phyloP scores from a whole-genome alignment of 306 rosid species.

The Prinsepia uniflora region DNA sequence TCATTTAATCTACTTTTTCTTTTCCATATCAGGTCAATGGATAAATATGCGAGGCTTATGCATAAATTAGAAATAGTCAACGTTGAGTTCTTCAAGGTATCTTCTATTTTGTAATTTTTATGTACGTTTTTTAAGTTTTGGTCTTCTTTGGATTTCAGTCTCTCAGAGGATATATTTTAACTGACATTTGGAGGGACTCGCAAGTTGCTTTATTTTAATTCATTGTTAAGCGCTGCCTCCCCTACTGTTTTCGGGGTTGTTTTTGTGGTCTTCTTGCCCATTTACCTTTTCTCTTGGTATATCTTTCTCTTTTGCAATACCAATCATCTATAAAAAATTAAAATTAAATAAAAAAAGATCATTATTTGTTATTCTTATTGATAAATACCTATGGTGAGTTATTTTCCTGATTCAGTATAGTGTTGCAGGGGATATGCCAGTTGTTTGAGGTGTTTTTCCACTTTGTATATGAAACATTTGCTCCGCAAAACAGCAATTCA shows the following conservation, averaged over 20 bases:
- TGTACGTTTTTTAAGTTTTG: constrained; percentile 1
- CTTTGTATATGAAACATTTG: constrained; percentile 76
- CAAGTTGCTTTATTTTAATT: too few relatives aligned
- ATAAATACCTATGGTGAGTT: constrained; percentile 15
- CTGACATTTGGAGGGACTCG: too few relatives aligned
- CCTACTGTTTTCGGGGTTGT: too few relatives aligned
- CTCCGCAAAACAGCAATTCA: constrained; percentile 59
- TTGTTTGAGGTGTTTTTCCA: constrained; percentile 77
- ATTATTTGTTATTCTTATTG: constrained; percentile 5
- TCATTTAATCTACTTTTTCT: constrained; percentile 28
- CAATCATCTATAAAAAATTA: too few relatives aligned
- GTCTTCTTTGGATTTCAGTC: neutral
- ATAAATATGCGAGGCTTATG: constrained; percentile 97
- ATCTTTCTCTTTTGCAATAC: too few relatives aligned
- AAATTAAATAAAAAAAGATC: too few relatives aligned
- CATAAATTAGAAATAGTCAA: constrained; percentile 81
- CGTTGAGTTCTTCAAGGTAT: constrained; percentile 88
- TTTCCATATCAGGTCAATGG: constrained; percentile 76
- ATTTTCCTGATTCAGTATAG: constrained; percentile 58
- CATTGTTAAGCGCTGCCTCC: neutral
- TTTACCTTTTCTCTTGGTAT: too few relatives aligned
- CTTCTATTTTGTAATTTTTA: constrained; percentile 23
- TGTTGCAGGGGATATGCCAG: constrained; percentile 95
- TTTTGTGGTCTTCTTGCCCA: too few relatives aligned
- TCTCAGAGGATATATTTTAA: too few relatives aligned